Evolutionary conservation across 2,329 filamentous ascomycete genomes (phyloP).

Genomic region (Alternaria postmessia): DNA sequence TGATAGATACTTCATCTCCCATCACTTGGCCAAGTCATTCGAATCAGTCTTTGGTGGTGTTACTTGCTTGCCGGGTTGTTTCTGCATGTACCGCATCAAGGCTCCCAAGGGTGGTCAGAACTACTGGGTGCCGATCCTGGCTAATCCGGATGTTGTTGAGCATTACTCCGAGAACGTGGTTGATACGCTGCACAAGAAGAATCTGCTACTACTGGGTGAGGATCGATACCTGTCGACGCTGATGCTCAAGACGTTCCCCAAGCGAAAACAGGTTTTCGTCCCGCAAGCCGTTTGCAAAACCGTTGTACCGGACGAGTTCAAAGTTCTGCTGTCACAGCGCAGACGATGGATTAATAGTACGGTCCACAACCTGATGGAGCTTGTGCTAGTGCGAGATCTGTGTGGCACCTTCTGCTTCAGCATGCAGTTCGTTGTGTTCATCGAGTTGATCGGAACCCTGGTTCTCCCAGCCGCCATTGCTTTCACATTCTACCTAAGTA

Average conservation of each 20-base stretch:
- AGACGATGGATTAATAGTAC: slow-evolving; percentile 99
- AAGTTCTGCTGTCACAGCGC: slow-evolving; percentile 89
- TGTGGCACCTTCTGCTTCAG: slow-evolving; percentile 99
- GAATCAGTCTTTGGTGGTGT: slow-evolving; percentile 99
- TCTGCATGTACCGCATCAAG: slow-evolving; percentile 99
- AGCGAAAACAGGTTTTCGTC: slow-evolving; percentile 98
- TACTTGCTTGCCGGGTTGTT: slow-evolving; percentile 96
- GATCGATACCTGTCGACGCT: slow-evolving; percentile 95
- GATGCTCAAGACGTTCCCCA: slow-evolving; percentile 98
- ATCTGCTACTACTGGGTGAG: slow-evolving; percentile 87
- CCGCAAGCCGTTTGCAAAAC: slow-evolving; percentile 99
- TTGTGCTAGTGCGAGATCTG: slow-evolving; percentile 91
- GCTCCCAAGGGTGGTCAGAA: slow-evolving; percentile 97
- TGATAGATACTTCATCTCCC: slow-evolving; percentile 87
- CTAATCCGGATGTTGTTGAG: slow-evolving; percentile 97
- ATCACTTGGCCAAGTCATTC: slow-evolving; percentile 96
- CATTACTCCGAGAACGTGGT: slow-evolving; percentile 99
- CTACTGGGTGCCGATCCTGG: slow-evolving; percentile 98
- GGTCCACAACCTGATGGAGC: slow-evolving; percentile 97
- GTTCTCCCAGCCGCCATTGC: slow-evolving; percentile 95
- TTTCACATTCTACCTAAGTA: slow-evolving; percentile 95
- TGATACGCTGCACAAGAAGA: slow-evolving; percentile 98
- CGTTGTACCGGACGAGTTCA: slow-evolving; percentile 91
- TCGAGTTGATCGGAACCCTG: slow-evolving; percentile 92
- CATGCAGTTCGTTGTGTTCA: slow-evolving; percentile 98